Conservation (phyloP, 768 basidiomycete genomes). For the Collybia sp. region DNA sequence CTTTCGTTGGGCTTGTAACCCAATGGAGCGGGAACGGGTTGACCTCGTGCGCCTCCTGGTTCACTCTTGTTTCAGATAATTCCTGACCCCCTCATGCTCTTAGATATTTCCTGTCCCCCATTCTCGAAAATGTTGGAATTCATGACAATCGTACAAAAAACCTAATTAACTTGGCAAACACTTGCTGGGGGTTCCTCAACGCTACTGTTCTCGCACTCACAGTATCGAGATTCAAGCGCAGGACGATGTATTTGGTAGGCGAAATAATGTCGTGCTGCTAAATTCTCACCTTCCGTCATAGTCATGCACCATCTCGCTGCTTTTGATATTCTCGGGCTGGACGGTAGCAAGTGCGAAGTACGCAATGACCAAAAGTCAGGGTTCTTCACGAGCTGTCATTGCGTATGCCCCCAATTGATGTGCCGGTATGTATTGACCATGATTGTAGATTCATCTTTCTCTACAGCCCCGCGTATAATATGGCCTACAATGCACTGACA, state of each 20-base stretch:
- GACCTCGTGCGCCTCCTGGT: conserved; percentile 32
- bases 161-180: conserved; percentile 50
- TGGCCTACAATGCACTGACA: conserved; percentile 52
- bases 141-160: conserved; percentile 46
- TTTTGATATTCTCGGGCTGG: conserved; percentile 45
- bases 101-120: conserved; percentile 51
- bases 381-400: conserved; percentile 40
- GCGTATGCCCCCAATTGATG: conserved; percentile 29
- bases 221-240: conserved; percentile 39
- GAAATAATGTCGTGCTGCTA: background rate
- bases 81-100: background rate
- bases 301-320: conserved; percentile 37
- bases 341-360: conserved; percentile 45
- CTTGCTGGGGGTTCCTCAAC: conserved; percentile 53
- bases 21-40: conserved; percentile 66
- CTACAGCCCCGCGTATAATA: conserved; percentile 51
- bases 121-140: conserved; percentile 50
- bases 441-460: conserved; percentile 47
- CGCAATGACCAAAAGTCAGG: conserved; percentile 29
- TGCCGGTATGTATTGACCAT: background rate
- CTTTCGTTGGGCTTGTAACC: conserved; percentile 51
- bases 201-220: conserved; percentile 46
- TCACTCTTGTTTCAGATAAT: background rate
- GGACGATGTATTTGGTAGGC: conserved; percentile 40
- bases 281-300: conserved; percentile 6